phyloP scores from a whole-genome alignment of 441 rosid species.

The Erodium moschatum region DNA sequence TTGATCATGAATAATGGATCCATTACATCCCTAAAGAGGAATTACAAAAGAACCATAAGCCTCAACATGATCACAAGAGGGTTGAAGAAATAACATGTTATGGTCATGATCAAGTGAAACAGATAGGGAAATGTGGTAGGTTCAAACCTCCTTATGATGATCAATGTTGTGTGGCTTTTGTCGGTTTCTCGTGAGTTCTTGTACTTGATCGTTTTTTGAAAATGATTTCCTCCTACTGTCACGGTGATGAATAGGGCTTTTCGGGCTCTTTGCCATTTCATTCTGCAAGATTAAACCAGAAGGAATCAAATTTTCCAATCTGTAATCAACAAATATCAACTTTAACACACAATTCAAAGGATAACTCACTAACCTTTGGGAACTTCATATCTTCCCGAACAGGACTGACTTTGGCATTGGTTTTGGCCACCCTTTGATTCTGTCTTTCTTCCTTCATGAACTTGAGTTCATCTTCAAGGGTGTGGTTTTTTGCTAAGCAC shows the following conservation, averaged over 20 bases:
- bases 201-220: slow-evolving; percentile 7
- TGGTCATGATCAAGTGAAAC: neutral
- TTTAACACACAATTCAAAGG: neutral
- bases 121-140: neutral
- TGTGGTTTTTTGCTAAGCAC: slow-evolving; percentile 23
- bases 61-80: neutral
- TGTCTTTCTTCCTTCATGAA: slow-evolving; percentile 31
- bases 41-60: neutral
- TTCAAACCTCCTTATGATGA: slow-evolving; percentile 17
- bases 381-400: slow-evolving; percentile 13
- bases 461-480: slow-evolving; percentile 38
- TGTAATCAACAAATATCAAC: neutral
- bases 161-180: slow-evolving; percentile 7
- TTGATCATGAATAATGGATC: slow-evolving; percentile 13
- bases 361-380: slow-evolving; percentile 18
- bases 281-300: neutral
- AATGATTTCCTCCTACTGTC: slow-evolving; percentile 12
- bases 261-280: slow-evolving; percentile 4
- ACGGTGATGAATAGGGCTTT: slow-evolving; percentile 8
- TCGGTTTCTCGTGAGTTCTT: slow-evolving; percentile 13
- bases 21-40: slow-evolving; percentile 20
- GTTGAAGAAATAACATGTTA: neutral
- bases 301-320: neutral
- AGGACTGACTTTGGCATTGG: slow-evolving; percentile 20
- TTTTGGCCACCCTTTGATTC: slow-evolving; percentile 21